Percentiles rank a stretch among this genome's conserved stretches.
Conservation (phyloP, 2,329 filamentous ascomycete species). For the Teratosphaeriaceae sp. region DNA sequence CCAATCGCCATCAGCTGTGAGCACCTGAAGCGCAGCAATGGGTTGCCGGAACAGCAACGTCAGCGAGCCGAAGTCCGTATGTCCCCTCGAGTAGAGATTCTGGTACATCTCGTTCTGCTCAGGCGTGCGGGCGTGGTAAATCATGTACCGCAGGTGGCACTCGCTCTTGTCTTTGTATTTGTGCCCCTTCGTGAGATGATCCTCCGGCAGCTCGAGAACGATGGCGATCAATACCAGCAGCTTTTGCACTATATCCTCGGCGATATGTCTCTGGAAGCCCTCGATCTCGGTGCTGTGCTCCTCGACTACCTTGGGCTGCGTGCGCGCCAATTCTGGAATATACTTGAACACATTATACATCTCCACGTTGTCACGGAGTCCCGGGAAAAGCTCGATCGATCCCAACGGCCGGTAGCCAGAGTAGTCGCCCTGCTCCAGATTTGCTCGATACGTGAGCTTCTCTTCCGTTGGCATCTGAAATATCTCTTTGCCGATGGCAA, state of each 20-base stretch:
- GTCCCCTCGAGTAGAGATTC: constrained; percentile 29
- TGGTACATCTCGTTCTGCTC: constrained; percentile 24
- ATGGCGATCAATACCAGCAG: constrained; percentile 56
- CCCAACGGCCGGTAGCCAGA: constrained; percentile 23
- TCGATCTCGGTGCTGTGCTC: constrained; percentile 51
- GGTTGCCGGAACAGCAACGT: constrained; percentile 38
- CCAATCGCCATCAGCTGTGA: constrained; percentile 32
- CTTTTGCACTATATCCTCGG: constrained; percentile 50
- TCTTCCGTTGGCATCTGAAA: constrained; percentile 52
- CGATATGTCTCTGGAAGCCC: constrained; percentile 43
- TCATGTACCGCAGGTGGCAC: constrained; percentile 24
- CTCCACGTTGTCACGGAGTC: constrained; percentile 47
- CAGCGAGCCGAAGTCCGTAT: constrained; percentile 35
- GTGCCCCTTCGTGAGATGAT: constrained; percentile 50
- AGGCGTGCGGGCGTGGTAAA: constrained; percentile 22
- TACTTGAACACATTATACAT: constrained; percentile 55
- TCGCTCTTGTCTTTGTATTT: constrained; percentile 47
- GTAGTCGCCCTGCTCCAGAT: constrained; percentile 26
- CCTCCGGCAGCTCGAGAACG: constrained; percentile 54
- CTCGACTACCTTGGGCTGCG: constrained; percentile 31
- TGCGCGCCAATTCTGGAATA: constrained; percentile 18
- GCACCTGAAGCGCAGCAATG: constrained; percentile 36
- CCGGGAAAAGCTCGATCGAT: constrained; percentile 15
- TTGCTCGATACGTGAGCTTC: constrained; percentile 48
- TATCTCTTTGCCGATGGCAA: constrained; percentile 53